Conservation (phyloP, 345 rosid species). For the Aethionema arabicum region DNA sequence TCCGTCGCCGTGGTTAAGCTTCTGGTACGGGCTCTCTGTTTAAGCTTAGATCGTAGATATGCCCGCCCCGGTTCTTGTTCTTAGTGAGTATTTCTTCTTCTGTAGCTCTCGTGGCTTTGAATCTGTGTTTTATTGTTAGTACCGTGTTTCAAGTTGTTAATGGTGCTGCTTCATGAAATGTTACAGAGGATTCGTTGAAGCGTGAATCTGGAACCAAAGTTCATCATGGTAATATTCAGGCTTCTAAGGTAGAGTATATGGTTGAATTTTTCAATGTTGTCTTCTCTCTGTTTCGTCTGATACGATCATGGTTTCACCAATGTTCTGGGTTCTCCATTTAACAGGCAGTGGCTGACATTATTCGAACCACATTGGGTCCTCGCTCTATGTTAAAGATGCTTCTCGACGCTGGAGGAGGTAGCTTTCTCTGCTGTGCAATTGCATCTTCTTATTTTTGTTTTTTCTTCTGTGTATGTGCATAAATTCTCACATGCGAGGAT, state of each 20-base stretch:
- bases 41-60: constrained; percentile 36
- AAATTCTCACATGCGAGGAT: constrained; percentile 3
- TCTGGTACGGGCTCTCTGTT: constrained; percentile 12
- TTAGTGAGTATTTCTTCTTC: constrained; percentile 49
- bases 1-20: constrained; percentile 32
- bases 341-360: constrained; percentile 88
- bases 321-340: constrained; percentile 5
- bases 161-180: constrained; percentile 6
- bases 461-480: not conserved
- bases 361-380: constrained; percentile 97
- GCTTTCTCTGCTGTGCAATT: not conserved
- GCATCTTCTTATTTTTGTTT: constrained; percentile 6
- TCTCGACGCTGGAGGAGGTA: constrained; percentile 89
- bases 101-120: constrained; percentile 2
- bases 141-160: constrained; percentile 3
- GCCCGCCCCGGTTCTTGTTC: constrained; percentile 86
- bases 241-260: constrained; percentile 57
- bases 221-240: constrained; percentile 88
- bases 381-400: constrained; percentile 97
- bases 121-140: not conserved
- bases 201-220: constrained; percentile 95
- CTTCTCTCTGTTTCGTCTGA: not conserved
- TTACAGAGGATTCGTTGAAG: constrained; percentile 87
- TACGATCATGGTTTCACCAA: constrained; percentile 22
- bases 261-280: not conserved